These are phyloP conservation scores for Aegilops longissima DNA, from an alignment of 176 grass and related monocot genomes.

Conservation along the genomic window DNA sequence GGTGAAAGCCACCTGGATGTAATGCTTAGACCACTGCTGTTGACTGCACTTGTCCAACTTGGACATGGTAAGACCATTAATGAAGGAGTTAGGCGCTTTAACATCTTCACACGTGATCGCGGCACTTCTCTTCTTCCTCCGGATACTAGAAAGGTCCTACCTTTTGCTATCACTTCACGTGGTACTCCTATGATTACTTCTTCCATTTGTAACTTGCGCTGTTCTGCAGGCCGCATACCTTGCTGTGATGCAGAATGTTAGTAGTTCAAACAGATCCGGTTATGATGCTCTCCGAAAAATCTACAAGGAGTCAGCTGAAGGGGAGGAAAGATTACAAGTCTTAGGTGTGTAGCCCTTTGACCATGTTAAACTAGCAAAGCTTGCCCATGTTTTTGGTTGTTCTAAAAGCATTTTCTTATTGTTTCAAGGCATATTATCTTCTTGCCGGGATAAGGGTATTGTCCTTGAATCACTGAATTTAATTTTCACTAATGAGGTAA, in stretches of 20 bases:
- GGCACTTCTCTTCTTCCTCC: constrained; percentile 65
- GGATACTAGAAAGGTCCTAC: constrained; percentile 77
- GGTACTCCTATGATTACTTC: background rate
- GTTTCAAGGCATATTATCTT: constrained; percentile 48
- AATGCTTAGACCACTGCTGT: constrained; percentile 72
- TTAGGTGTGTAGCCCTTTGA: constrained; percentile 48
- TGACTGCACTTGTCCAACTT: constrained; percentile 66
- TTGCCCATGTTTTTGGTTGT: constrained; percentile 27
- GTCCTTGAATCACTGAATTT: constrained; percentile 80
- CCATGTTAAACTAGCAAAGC: constrained; percentile 23
- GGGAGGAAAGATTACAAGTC: constrained; percentile 56
- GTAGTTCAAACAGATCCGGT: constrained; percentile 53
- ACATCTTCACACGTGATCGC: constrained; percentile 57
- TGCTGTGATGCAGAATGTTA: constrained; percentile 79
- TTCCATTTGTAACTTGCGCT: constrained; percentile 18
- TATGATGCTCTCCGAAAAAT: constrained; percentile 79
- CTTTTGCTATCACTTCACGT: constrained; percentile 27
- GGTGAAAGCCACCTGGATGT: constrained; percentile 66
- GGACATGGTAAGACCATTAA: constrained; percentile 63
- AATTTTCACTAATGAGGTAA: constrained; percentile 63
- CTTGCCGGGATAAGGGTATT: constrained; percentile 64
- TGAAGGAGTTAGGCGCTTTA: constrained; percentile 70
- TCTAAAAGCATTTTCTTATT: constrained; percentile 33
- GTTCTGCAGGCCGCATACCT: constrained; percentile 72
- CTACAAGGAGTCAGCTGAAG: constrained; percentile 60